phyloP scores from a whole-genome alignment of 305 asterid genomes.

The Fraxinus baroniana region DNA sequence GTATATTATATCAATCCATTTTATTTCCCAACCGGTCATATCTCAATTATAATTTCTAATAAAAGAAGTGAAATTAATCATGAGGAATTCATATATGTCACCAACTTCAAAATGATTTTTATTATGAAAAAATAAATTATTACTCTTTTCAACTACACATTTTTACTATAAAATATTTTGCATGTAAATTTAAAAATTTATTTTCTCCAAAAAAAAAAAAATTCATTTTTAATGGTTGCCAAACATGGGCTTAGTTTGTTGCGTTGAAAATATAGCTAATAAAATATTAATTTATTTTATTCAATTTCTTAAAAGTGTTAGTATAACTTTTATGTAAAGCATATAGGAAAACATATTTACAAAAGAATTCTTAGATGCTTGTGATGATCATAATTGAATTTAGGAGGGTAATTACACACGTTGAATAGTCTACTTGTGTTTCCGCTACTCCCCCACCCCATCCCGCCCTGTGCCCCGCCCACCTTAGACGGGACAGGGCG shows the following conservation, averaged over 20 bases:
- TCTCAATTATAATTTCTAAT: not conserved
- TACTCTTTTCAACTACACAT: not conserved
- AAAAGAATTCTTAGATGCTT: not conserved
- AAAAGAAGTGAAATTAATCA: slow-evolving; percentile 23
- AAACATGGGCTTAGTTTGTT: no score
- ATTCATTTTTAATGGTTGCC: not conserved
- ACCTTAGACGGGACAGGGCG: no score
- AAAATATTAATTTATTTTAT: not conserved
- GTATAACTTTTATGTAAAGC: not conserved
- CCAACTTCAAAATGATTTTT: slow-evolving; percentile 22
- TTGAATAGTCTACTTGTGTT: not conserved
- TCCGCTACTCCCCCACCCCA: not conserved
- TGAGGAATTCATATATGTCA: slow-evolving; percentile 25
- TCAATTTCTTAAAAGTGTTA: not conserved
- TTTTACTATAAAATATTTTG: no score
- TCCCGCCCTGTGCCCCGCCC: no score
- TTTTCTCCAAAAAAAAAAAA: no score
- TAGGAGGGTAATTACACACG: not conserved
- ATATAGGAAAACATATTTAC: not conserved
- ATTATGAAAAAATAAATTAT: not conserved
- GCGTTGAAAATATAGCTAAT: not conserved
- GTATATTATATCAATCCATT: no score
- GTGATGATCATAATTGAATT: not conserved
- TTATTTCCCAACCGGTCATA: not conserved
- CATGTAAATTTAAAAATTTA: not conserved